Base-by-base conservation (phyloP, 2,329 filamentous ascomycete genomes). In the Ilyonectria mors-panacis region DNA sequence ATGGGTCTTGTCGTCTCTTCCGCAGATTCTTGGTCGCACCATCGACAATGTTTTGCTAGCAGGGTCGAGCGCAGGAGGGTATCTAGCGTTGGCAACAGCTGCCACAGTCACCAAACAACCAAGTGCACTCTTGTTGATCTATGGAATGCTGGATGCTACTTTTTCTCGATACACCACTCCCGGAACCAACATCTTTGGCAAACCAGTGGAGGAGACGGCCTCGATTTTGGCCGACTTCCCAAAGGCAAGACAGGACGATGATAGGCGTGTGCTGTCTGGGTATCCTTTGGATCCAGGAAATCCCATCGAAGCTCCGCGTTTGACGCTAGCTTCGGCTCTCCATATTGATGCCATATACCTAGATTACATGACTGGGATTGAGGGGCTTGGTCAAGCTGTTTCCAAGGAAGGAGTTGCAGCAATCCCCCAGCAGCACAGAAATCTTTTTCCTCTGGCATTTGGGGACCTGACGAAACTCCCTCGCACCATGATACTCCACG, bases 61-160 rank as follows among this genome's bases (percentile, higher is more conserved):
- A 1, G 73, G 73, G 1, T 75, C 73, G 1, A 75, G 73, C n/a
- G 73, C 73, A 0, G 73, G 73, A 2, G 71, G 63, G 0, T 75
- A 72, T 47, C 61, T 75, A 0, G 69, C 73, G 0, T n/a, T 75
- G 2, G 26, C 73, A 0, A 71, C 71, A 3, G 69, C 69, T 0
- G 63, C 59, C 26, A 37, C 50, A 0, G 59, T 67, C 0, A 30
- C 23, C 0, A 28, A 55, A 2, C 73, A 72, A 48, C 73, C 73
- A 0, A 44, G 55, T 5, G 71, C 63, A 0, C 21, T 75, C 4
- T 12, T 75, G 0, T 54, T 65, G 0, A 66, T 75, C 3, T 75
- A 75, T 1, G 73, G 73, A 2, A 71, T 75, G 71, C 58, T 75
- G 0, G 67, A 75, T 42, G 47, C 67, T 0, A 53, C 65, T 2